These are phyloP conservation scores for Fusarium buharicum DNA, from an alignment of 2,329 filamentous ascomycete genomes.

Conservation along the genomic window DNA sequence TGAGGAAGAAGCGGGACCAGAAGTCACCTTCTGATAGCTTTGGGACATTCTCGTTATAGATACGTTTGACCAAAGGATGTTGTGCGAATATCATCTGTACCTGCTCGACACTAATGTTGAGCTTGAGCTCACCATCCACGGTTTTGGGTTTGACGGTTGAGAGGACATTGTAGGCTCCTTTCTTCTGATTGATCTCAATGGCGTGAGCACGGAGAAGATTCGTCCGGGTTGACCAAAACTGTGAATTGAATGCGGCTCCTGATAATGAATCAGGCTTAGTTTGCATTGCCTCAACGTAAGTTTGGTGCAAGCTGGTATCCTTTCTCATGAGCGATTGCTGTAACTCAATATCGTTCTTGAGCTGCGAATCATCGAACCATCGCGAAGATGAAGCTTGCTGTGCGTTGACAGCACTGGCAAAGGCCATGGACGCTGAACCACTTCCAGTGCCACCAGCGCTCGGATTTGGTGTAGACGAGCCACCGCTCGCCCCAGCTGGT, in stretches of 20 bases:
- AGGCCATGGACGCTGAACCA: constrained; percentile 77
- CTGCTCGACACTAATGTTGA: constrained; percentile 91
- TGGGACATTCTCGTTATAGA: constrained; percentile 94
- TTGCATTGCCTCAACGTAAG: constrained; percentile 84
- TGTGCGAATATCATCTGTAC: constrained; percentile 93
- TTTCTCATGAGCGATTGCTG: constrained; percentile 90
- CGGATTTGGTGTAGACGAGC: constrained; percentile 45
- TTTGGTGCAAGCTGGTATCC: constrained; percentile 78
- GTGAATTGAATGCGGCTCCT: constrained; percentile 82
- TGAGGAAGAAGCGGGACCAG: constrained; percentile 95
- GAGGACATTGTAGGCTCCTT: constrained; percentile 92
- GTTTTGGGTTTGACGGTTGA: constrained; percentile 81
- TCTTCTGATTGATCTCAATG: constrained; percentile 85
- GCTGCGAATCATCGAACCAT: constrained; percentile 82
- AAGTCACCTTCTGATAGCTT: constrained; percentile 83
- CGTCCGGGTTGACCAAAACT: constrained; percentile 93
- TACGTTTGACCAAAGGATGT: constrained; percentile 87
- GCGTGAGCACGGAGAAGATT: constrained; percentile 89
- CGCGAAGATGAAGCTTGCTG: constrained; percentile 63
- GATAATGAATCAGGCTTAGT: constrained; percentile 88
- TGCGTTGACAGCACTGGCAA: constrained; percentile 74
- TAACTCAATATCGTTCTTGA: constrained; percentile 81
- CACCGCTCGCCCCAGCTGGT: constrained; percentile 51
- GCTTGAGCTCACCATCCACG: constrained; percentile 68
- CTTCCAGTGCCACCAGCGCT: constrained; percentile 49